Evolutionary conservation across 2,329 filamentous ascomycete genomes (phyloP), one percentile per base, ranked within the genome.

Genomic region (Leptodontidium sp.): DNA sequence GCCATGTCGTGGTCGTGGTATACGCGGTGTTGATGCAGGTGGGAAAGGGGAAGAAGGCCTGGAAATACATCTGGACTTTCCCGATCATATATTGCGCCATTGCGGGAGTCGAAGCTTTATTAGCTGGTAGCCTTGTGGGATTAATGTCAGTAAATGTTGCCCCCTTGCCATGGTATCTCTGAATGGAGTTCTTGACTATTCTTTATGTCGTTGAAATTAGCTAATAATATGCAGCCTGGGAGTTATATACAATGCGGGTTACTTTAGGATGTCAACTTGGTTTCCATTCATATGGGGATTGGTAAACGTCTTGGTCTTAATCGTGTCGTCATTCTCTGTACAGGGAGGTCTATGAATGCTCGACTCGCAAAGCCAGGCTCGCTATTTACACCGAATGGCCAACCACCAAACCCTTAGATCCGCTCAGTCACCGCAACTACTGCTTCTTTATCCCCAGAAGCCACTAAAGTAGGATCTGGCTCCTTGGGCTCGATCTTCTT

Each of bases 251-350:
- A 86, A 89, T 77, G 84, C 87, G 1, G 90, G 90, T 21, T 91
- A 88, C 77, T 92, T 91, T 75, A 82, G 85, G 68, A 92, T 93
- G 90, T 91, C 89, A 49, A 92, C 90, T 1, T 93, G 90, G 90
- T 88, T 92, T 59, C 90, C 90, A 0, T 87, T 92, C 75, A 82
- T 91, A 26, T 93, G 90, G 90, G 87, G 86, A 9, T 80, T 89
- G 66, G 87, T 91, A 73, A 92, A 90, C 77, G 86, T 90, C 11
- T 77, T 92, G 69, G 85, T 92, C 7, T 80, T 93, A 50, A 89
- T 92, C 63, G 76, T 92, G 70, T 91, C 90, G 6, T 91, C 89
- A 38, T 93, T 92, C 76, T 90, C 90, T 38, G 89, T 92, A 65
- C 89, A 91, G 77, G 90, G 90, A 49, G 90, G 89, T 43, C 81